phyloP scores from a whole-genome alignment of 352 stramenopile genomes.

The Globisporangium megalacanthum region DNA sequence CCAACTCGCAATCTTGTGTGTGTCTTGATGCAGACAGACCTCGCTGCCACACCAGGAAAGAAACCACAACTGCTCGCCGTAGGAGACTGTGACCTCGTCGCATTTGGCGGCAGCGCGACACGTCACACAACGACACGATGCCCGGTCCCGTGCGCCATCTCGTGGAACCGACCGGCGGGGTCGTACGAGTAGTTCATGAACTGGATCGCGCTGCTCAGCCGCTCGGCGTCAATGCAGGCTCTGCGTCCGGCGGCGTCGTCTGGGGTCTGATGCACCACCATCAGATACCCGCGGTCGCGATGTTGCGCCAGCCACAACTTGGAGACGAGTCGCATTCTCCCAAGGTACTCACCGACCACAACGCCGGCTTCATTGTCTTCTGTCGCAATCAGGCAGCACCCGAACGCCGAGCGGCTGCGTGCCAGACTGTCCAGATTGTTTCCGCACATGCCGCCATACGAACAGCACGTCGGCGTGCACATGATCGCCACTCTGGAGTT shows the following conservation, averaged over 20 bases:
- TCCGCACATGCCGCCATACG: too few species aligned
- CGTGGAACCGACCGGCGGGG: background rate
- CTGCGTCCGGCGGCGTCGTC: background rate
- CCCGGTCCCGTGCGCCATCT: background rate
- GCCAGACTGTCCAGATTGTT: too few species aligned
- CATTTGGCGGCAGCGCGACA: too few species aligned
- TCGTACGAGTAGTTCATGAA: background rate
- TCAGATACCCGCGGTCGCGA: background rate
- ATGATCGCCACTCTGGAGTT: too few species aligned
- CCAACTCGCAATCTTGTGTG: too few species aligned
- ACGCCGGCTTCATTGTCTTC: background rate
- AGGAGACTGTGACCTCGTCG: too few species aligned
- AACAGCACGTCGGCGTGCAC: too few species aligned
- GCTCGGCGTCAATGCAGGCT: background rate
- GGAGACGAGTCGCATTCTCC: background rate
- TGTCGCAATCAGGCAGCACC: background rate
- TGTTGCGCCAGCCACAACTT: background rate
- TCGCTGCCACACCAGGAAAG: too few species aligned
- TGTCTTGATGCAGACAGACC: too few species aligned
- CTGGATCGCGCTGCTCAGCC: background rate
- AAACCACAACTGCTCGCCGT: too few species aligned
- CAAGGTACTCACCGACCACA: background rate
- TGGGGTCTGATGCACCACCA: background rate
- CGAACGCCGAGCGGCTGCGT: too few species aligned
- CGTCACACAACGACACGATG: too few species aligned